Conservation (phyloP, 371 early-diverging fungal genomes). For the Zychaea mexicana region DNA sequence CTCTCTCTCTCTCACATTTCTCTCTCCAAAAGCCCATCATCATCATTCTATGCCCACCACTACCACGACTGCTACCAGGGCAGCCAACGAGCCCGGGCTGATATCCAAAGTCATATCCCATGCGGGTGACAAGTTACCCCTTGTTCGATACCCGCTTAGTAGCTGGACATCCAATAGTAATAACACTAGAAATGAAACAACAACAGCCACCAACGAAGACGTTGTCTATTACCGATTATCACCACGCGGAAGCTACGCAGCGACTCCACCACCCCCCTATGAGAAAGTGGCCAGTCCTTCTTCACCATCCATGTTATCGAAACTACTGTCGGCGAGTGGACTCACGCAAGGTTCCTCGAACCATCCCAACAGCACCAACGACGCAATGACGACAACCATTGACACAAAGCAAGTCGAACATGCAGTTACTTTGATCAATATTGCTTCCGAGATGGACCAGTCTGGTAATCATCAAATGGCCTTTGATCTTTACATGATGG, state of each 20-base stretch:
- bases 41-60: background rate
- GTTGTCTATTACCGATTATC: slow-evolving; percentile 1
- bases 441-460: slow-evolving; percentile 57
- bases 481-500: slow-evolving; percentile 57
- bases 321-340: slow-evolving; percentile 20
- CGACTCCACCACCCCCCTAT: slow-evolving; percentile 38
- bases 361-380: slow-evolving; percentile 12
- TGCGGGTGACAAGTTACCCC: slow-evolving; percentile 33
- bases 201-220: slow-evolving; percentile 1
- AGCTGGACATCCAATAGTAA: slow-evolving; percentile 24
- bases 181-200: background rate
- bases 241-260: slow-evolving; percentile 3
- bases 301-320: slow-evolving; percentile 7
- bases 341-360: slow-evolving; percentile 30
- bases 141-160: slow-evolving; percentile 31
- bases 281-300: slow-evolving; percentile 35
- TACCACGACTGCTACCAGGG: background rate
- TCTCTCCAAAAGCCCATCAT: background rate
- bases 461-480: slow-evolving; percentile 47
- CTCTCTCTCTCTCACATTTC: background rate
- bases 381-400: slow-evolving; percentile 12
- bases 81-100: slow-evolving; percentile 17
- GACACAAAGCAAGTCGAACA: slow-evolving; percentile 47
- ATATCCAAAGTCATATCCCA: slow-evolving; percentile 32
- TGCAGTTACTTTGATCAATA: slow-evolving; percentile 48